Conservation (phyloP, 768 basidiomycete genomes). For the Termitomyces sp. region DNA sequence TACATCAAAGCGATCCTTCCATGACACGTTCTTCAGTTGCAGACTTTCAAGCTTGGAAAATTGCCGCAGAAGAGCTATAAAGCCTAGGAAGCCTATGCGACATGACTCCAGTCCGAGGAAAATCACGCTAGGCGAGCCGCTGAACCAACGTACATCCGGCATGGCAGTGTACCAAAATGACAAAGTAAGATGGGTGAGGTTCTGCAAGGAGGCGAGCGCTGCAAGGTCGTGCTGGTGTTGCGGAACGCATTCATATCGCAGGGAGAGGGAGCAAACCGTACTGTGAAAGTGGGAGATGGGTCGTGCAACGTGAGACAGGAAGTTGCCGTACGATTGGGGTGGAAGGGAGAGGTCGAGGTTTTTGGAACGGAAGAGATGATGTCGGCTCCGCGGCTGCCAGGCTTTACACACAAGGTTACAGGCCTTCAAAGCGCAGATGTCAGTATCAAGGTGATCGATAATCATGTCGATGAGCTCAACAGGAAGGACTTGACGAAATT, state of each 20-base stretch:
- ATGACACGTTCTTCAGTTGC: constrained; percentile 4
- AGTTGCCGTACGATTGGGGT: neutral
- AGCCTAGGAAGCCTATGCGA: constrained; percentile 3
- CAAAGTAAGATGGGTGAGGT: neutral
- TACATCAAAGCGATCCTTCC: constrained; percentile 2
- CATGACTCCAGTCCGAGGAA: neutral
- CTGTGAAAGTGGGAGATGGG: constrained; percentile 4
- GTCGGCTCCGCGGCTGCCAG: constrained; percentile 1
- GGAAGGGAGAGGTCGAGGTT: constrained; percentile 10
- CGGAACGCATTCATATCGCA: constrained; percentile 1
- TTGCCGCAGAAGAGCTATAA: neutral
- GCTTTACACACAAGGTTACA: constrained; percentile 8
- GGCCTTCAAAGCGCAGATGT: constrained; percentile 4
- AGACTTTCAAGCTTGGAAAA: constrained; percentile 3
- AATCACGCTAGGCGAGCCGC: neutral
- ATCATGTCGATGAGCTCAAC: constrained; percentile 5
- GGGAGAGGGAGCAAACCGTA: neutral
- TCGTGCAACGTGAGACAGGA: constrained; percentile 1
- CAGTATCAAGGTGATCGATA: constrained; percentile 5
- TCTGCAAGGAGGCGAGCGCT: constrained; percentile 2
- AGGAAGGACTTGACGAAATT: constrained; percentile 1
- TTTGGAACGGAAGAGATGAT: constrained; percentile 5
- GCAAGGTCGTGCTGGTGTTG: neutral
- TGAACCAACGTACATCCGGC: constrained; percentile 8
- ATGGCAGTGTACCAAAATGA: constrained; percentile 1